These are phyloP conservation scores for Fusarium beomiforme DNA, from an alignment of 2,329 filamentous ascomycete genomes.

Conservation along the genomic window DNA sequence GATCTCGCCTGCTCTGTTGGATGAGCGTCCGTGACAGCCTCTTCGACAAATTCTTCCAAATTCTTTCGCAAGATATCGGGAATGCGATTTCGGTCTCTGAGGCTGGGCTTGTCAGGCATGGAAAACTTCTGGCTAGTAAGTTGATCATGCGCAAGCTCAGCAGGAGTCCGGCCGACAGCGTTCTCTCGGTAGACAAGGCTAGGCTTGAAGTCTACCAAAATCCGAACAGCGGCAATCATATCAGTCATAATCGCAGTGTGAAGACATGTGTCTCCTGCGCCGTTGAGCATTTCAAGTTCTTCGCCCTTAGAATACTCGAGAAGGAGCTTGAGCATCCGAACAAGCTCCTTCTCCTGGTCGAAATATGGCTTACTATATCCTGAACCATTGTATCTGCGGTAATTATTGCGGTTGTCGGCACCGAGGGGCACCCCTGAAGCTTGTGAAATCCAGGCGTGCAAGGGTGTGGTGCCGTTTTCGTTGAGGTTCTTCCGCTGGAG, in stretches of 20 bases:
- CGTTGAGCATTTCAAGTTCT: slow-evolving; percentile 68
- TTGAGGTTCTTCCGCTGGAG: slow-evolving; percentile 64
- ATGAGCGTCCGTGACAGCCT: slow-evolving; percentile 17
- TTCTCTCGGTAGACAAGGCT: slow-evolving; percentile 76
- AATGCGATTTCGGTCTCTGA: background rate
- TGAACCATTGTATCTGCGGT: slow-evolving; percentile 16
- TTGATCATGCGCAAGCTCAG: slow-evolving; percentile 71
- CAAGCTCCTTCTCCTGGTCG: slow-evolving; percentile 42
- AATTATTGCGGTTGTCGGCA: slow-evolving; percentile 4
- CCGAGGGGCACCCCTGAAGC: slow-evolving; percentile 32
- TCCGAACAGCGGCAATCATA: slow-evolving; percentile 49
- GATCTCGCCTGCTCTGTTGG: slow-evolving; percentile 30
- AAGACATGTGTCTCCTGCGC: slow-evolving; percentile 71
- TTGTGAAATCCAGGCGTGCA: slow-evolving; percentile 67
- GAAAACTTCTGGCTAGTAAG: slow-evolving; percentile 55
- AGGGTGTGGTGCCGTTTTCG: slow-evolving; percentile 67
- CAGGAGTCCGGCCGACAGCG: slow-evolving; percentile 77
- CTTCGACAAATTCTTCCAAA: slow-evolving; percentile 22
- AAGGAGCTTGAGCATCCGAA: slow-evolving; percentile 59
- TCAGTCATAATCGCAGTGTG: slow-evolving; percentile 63
- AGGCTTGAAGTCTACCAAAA: slow-evolving; percentile 65
- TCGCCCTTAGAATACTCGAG: slow-evolving; percentile 65
- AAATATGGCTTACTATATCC: slow-evolving; percentile 36
- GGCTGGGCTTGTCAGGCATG: slow-evolving; percentile 23
- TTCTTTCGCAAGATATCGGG: background rate